These are phyloP conservation scores for Metschnikowia gelsemii DNA, from an alignment of 805 yeast genomes.

Conservation along the genomic window DNA sequence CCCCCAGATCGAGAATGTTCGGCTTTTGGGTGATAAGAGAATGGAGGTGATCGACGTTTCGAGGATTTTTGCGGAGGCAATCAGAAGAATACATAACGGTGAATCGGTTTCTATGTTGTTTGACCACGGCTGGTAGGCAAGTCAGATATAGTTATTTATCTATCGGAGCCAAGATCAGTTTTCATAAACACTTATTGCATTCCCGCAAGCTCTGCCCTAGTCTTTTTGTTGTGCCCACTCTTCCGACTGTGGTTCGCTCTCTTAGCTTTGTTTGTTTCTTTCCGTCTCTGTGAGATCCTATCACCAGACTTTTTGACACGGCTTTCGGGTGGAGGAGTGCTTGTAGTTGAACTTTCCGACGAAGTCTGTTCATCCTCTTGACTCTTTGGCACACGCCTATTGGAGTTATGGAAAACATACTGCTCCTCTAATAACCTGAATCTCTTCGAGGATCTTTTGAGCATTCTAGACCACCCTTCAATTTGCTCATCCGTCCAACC, in stretches of 20 bases:
- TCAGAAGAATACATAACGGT: constrained; percentile 94
- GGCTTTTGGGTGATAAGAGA: constrained; percentile 51
- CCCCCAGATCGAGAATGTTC: constrained; percentile 67
- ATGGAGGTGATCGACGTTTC: constrained; percentile 86
- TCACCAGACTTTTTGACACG: constrained; percentile 1
- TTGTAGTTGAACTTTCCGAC: constrained; percentile 13
- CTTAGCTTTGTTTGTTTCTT: constrained; percentile 55
- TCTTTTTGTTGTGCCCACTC: constrained; percentile 57
- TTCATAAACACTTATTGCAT: constrained; percentile 19
- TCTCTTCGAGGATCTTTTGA: constrained; percentile 62
- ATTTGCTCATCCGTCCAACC: constrained; percentile 87
- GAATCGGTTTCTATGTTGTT: constrained; percentile 92
- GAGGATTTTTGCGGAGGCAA: constrained; percentile 87
- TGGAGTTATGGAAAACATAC: constrained; percentile 26
- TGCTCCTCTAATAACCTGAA: constrained; percentile 63
- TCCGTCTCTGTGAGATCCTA: constrained; percentile 23
- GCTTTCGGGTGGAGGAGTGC: background rate
- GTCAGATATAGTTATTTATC: no score
- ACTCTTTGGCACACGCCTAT: constrained; percentile 8
- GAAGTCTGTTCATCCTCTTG: background rate
- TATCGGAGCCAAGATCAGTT: background rate
- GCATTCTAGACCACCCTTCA: constrained; percentile 88
- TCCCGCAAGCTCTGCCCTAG: constrained; percentile 29
- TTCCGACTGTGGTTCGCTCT: constrained; percentile 68
- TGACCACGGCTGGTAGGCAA: constrained; percentile 66